Evolutionary conservation across 805 yeast genomes (phyloP).

Genomic region (Metschnikowia baotianmanensis): DNA sequence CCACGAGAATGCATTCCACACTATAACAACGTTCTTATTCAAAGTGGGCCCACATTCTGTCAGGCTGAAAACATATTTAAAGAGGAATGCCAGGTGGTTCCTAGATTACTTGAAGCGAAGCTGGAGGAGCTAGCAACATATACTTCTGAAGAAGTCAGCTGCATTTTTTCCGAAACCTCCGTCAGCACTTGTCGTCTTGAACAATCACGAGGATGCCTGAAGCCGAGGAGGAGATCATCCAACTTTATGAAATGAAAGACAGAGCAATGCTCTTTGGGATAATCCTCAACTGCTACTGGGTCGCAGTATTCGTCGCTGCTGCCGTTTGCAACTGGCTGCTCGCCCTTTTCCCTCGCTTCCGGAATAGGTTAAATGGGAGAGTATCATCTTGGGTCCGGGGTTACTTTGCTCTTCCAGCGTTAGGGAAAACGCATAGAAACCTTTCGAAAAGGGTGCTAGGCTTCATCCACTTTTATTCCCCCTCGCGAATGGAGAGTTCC

Average conservation of each 20-base stretch:
- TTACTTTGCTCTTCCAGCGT: not conserved
- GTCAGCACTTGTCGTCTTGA: not conserved
- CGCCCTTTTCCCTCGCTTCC: not conserved
- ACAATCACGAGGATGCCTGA: not conserved
- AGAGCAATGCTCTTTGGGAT: slow-evolving; percentile 21
- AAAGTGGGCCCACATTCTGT: not conserved
- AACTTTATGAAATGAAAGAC: slow-evolving; percentile 5
- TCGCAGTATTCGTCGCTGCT: not conserved
- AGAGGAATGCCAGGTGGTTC: not conserved
- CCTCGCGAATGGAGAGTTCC: not conserved
- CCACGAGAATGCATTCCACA: not conserved
- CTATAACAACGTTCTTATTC: slow-evolving; percentile 2
- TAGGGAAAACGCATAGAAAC: not conserved
- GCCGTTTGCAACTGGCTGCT: not conserved
- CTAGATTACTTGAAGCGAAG: not conserved
- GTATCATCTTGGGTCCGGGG: not conserved
- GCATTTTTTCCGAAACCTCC: not conserved
- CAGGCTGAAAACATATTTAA: not conserved
- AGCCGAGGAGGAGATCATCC: not conserved
- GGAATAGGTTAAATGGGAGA: not conserved
- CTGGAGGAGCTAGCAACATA: not conserved
- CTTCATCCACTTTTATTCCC: not conserved
- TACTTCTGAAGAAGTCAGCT: not conserved
- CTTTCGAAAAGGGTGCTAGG: not conserved
- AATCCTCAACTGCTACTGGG: not conserved